Percentiles rank a stretch among this genome's conserved stretches.
Evolutionary conservation across 768 basidiomycete species (phyloP).

Genomic region (Boletus sp.): DNA sequence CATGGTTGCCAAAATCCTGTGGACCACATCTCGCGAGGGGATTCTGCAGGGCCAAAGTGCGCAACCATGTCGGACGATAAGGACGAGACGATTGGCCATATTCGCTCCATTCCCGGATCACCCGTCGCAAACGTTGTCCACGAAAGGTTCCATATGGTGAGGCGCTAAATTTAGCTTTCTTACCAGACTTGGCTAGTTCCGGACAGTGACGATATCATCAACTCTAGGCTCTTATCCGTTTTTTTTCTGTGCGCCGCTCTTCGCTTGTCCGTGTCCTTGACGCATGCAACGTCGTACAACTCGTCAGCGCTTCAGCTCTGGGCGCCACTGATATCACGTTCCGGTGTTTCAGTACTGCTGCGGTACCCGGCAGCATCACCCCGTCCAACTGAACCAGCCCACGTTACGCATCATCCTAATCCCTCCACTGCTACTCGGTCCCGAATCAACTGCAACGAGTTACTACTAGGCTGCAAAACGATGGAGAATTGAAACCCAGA

Average conservation of each 20-base stretch:
- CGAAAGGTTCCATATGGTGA: not conserved
- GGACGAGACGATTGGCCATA: not conserved
- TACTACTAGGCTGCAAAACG: not conserved
- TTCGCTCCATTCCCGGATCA: slow-evolving; percentile 4
- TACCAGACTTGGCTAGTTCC: not conserved
- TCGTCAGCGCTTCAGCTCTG: not conserved
- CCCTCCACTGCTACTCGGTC: not conserved
- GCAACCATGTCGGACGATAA: not conserved
- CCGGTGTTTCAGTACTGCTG: not conserved
- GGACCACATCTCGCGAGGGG: not conserved
- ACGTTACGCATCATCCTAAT: not conserved
- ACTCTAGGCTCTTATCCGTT: not conserved
- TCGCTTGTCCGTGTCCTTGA: not conserved
- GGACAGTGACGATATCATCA: not conserved
- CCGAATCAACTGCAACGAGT: not conserved
- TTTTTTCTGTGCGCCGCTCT: not conserved
- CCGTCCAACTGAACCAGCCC: not conserved
- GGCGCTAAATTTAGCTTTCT: not conserved
- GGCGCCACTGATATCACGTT: not conserved
- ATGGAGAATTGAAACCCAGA: slow-evolving; percentile 3
- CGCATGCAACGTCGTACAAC: not conserved
- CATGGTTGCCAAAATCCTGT: not conserved
- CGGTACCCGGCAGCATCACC: not conserved
- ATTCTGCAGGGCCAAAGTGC: not conserved
- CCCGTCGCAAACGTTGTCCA: not conserved